phyloP scores from a whole-genome alignment of 495 filamentous ascomycete species.

The Poronia punctata region DNA sequence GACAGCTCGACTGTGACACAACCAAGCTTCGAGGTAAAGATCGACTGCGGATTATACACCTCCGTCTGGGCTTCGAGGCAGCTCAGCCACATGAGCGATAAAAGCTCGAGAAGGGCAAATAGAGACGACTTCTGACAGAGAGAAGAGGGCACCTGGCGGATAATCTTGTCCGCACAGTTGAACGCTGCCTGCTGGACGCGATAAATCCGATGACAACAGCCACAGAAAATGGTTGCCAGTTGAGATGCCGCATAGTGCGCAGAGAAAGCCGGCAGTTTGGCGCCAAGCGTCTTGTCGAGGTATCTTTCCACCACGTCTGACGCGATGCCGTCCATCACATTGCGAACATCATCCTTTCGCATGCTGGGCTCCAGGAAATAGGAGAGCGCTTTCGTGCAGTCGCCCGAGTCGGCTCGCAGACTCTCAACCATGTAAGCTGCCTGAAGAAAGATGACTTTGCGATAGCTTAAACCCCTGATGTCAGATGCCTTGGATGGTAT shows the following conservation, averaged over 20 bases:
- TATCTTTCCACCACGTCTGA: slow-evolving; percentile 67
- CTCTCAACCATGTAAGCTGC: slow-evolving; percentile 80
- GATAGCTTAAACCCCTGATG: slow-evolving; percentile 72
- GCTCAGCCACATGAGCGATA: slow-evolving; percentile 89
- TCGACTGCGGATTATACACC: slow-evolving; percentile 79
- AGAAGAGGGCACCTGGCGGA: slow-evolving; percentile 75
- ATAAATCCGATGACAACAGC: slow-evolving; percentile 87
- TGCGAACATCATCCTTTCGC: slow-evolving; percentile 68
- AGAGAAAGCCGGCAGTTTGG: slow-evolving; percentile 64
- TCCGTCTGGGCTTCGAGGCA: slow-evolving; percentile 92
- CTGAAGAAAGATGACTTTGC: slow-evolving; percentile 84
- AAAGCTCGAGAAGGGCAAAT: slow-evolving; percentile 83
- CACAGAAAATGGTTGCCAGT: slow-evolving; percentile 72
- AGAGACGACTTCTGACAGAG: slow-evolving; percentile 84
- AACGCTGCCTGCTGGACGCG: slow-evolving; percentile 80
- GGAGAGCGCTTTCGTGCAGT: slow-evolving; percentile 76
- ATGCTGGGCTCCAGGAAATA: slow-evolving; percentile 92
- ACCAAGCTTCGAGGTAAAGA: slow-evolving; percentile 65
- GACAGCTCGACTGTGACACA: slow-evolving; percentile 80
- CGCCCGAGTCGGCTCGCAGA: slow-evolving; percentile 71
- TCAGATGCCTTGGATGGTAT: slow-evolving; percentile 69
- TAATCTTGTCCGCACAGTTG: slow-evolving; percentile 74
- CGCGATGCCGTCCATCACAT: slow-evolving; percentile 79
- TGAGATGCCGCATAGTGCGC: slow-evolving; percentile 83
- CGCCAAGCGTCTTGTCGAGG: slow-evolving; percentile 60